Percentiles rank a stretch among this genome's conserved stretches.
phyloP scores from a whole-genome alignment of 371 early-diverging fungal genomes.

The Rhizopus microsporus region DNA sequence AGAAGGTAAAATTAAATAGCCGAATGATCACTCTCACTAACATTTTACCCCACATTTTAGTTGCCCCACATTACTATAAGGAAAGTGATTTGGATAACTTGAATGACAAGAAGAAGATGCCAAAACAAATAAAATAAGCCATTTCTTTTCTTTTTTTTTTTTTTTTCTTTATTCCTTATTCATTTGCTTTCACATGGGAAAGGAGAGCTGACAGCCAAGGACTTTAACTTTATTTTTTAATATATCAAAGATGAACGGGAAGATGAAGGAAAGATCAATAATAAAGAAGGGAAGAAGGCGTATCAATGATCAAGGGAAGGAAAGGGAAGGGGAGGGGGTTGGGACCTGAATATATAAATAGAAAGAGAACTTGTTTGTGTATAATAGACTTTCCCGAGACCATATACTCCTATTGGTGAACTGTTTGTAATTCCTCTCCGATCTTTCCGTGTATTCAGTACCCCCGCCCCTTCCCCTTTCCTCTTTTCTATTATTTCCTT shows the following conservation, averaged over 20 bases:
- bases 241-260: no score
- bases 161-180: background rate
- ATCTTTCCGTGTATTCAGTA: slow-evolving; percentile 18
- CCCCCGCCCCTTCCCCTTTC: background rate
- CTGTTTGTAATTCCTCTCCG: slow-evolving; percentile 20
- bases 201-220: no score
- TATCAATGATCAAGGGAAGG: no score
- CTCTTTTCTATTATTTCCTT: background rate
- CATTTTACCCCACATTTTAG: slow-evolving; percentile 25
- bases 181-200: no score
- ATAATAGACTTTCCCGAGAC: background rate
- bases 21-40: background rate
- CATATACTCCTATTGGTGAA: no score
- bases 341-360: no score
- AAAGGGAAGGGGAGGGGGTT: no score
- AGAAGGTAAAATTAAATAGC: slow-evolving; percentile 61
- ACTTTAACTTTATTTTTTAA: no score
- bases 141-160: background rate
- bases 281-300: no score
- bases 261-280: no score
- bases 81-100: slow-evolving; percentile 63
- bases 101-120: slow-evolving; percentile 67
- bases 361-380: background rate
- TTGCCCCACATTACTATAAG: slow-evolving; percentile 93
- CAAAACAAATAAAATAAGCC: slow-evolving; percentile 42